phyloP scores from a whole-genome alignment of 805 yeast species.

The Metschnikowia drakensbergensis region DNA sequence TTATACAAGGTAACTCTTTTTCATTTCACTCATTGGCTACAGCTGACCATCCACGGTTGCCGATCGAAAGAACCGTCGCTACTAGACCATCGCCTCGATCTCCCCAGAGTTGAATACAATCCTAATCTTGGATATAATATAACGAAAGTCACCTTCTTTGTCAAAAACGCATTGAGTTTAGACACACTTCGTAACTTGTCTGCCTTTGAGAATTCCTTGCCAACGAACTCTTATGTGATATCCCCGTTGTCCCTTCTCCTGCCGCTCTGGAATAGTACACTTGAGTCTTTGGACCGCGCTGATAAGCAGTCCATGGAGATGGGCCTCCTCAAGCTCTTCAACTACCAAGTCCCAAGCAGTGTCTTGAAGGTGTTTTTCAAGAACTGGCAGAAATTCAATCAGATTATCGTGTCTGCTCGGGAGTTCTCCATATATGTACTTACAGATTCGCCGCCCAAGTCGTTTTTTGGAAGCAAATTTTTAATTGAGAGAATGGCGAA shows the following conservation, averaged over 20 bases:
- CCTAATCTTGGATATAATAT: not conserved
- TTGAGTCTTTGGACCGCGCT: not conserved
- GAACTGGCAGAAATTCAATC: not conserved
- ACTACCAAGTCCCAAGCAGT: not conserved
- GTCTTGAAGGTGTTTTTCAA: not conserved
- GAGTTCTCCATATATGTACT: not conserved
- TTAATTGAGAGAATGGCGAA: not conserved
- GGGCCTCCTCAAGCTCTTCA: not conserved
- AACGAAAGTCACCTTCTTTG: slow-evolving; percentile 7
- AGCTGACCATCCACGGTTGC: not conserved
- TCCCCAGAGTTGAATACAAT: not conserved
- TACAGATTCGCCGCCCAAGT: not conserved
- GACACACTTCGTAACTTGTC: slow-evolving; percentile 8
- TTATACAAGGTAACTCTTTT: slow-evolving; percentile 32
- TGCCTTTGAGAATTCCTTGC: slow-evolving; percentile 8
- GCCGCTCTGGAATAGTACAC: not conserved
- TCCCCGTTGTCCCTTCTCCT: slow-evolving; percentile 14
- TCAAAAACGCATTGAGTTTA: slow-evolving; percentile 9
- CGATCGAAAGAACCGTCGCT: not conserved
- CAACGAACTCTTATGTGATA: slow-evolving; percentile 6
- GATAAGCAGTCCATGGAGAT: not conserved
- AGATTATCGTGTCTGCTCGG: not conserved
- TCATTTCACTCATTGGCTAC: slow-evolving; percentile 1
- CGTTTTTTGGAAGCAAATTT: not conserved
- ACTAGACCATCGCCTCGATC: not conserved